Evolutionary conservation across 208 protist genomes (phyloP).

Genomic region (Zelonia costaricensis): DNA sequence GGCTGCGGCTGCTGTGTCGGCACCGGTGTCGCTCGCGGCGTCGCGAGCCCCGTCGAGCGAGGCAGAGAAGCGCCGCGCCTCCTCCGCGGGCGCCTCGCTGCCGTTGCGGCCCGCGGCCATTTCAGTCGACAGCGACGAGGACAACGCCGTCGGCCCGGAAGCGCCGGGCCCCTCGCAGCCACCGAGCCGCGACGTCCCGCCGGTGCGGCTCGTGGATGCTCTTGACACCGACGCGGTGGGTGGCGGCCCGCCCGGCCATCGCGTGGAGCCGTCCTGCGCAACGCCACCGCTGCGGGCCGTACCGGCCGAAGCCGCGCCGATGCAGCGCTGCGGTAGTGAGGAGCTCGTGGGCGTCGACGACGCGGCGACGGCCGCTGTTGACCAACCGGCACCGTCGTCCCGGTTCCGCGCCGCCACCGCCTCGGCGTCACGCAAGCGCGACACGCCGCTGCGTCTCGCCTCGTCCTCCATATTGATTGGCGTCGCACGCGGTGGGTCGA

Average conservation of each 20-base stretch:
- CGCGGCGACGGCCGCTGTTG: background rate
- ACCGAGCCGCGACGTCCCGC: background rate
- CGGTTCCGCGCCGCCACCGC: too few species aligned
- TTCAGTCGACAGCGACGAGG: background rate
- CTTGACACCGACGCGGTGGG: constrained; percentile 8
- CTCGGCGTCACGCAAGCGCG: constrained; percentile 8
- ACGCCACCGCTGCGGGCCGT: constrained; percentile 2
- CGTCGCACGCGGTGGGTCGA: background rate
- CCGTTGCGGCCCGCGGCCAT: background rate
- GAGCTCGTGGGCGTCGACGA: constrained; percentile 8
- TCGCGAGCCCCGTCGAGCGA: constrained; percentile 15
- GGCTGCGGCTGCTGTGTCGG: constrained; percentile 24
- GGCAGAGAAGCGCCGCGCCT: constrained; percentile 6
- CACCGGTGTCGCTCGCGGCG: constrained; percentile 18
- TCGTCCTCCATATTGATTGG: constrained; percentile 33
- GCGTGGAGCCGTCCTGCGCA: constrained; percentile 8
- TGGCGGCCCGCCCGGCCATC: too few species aligned
- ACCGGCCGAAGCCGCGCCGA: background rate
- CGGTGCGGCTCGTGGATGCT: constrained; percentile 3
- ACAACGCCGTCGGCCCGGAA: background rate
- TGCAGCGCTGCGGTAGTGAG: constrained; percentile 10
- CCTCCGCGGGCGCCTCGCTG: constrained; percentile 9
- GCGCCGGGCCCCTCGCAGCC: background rate
- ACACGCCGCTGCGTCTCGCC: constrained; percentile 28
- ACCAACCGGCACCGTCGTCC: too few species aligned